Conservation (phyloP, 768 basidiomycete genomes). For the Hortiboletus campestris region DNA sequence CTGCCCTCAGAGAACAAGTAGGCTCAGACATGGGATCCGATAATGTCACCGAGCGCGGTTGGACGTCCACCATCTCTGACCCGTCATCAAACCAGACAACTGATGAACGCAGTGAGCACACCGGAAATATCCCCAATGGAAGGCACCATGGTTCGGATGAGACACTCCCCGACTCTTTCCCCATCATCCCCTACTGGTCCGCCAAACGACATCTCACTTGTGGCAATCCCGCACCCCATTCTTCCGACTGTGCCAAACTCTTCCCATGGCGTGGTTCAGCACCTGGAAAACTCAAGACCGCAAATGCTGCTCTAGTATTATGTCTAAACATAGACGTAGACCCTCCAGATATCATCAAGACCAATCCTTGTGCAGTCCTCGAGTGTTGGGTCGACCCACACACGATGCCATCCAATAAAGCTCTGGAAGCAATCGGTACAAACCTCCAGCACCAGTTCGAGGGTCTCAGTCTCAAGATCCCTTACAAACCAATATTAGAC, state of each 20-base stretch:
- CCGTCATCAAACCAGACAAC: constrained; percentile 42
- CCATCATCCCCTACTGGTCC: constrained; percentile 79
- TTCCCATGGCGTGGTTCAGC: constrained; percentile 78
- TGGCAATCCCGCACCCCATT: constrained; percentile 77
- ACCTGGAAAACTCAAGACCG: constrained; percentile 86
- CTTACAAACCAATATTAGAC: constrained; percentile 92
- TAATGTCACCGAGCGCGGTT: constrained; percentile 53
- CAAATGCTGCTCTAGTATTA: constrained; percentile 82
- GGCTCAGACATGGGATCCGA: constrained; percentile 44
- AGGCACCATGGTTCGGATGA: constrained; percentile 45
- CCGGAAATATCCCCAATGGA: constrained; percentile 35
- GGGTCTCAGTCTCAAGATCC: constrained; percentile 88
- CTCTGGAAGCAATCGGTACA: constrained; percentile 88
- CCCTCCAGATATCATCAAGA: constrained; percentile 97
- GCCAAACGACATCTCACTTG: constrained; percentile 89
- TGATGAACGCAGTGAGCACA: constrained; percentile 27
- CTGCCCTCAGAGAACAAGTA: constrained; percentile 16
- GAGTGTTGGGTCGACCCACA: constrained; percentile 99
- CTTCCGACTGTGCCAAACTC: constrained; percentile 61
- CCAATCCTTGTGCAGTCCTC: constrained; percentile 89
- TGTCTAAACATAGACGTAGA: constrained; percentile 98
- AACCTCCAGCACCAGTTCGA: constrained; percentile 97
- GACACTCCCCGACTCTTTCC: constrained; percentile 45
- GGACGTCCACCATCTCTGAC: constrained; percentile 46
- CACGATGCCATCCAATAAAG: constrained; percentile 88